phyloP scores from a whole-genome alignment of 1,139 yeast species.

The Kodamaea arcana region DNA sequence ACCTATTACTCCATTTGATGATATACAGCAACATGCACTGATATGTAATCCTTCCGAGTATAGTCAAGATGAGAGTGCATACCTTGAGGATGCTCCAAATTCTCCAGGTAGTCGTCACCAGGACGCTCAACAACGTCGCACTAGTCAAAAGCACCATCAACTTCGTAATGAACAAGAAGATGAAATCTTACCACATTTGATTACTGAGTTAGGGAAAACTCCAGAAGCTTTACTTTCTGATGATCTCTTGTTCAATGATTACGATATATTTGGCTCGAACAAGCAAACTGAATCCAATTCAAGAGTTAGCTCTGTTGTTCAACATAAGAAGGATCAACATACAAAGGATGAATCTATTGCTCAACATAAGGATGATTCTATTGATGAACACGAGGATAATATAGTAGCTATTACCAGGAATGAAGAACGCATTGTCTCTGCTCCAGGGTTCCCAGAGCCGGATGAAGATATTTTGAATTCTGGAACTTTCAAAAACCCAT shows the following conservation, averaged over 20 bases:
- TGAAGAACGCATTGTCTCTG: conserved; percentile 3
- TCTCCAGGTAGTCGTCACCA: no score
- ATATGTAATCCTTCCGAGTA: conserved; percentile 29
- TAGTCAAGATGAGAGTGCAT: conserved; percentile 5
- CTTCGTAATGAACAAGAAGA: neutral
- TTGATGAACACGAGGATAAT: conserved; percentile 1
- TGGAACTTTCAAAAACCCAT: conserved; percentile 26
- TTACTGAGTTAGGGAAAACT: conserved; percentile 32
- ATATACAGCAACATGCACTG: conserved; percentile 39
- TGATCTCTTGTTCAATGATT: conserved; percentile 39
- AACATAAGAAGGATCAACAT: conserved; percentile 8
- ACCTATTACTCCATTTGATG: conserved; percentile 26
- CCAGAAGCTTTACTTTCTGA: conserved; percentile 31
- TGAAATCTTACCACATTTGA: conserved; percentile 27
- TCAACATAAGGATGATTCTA: neutral
- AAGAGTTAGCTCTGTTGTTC: conserved; percentile 15
- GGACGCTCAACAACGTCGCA: no score
- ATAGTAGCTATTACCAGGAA: neutral
- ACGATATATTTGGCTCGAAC: conserved; percentile 15
- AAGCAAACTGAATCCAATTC: conserved; percentile 12
- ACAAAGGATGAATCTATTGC: conserved; percentile 4
- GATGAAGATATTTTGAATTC: conserved; percentile 27
- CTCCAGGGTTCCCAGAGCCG: conserved; percentile 31
- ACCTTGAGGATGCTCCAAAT: conserved; percentile 1
- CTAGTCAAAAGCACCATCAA: neutral